phyloP scores from a whole-genome alignment of 495 filamentous ascomycete species.

The Talaromyces wortmannii region DNA sequence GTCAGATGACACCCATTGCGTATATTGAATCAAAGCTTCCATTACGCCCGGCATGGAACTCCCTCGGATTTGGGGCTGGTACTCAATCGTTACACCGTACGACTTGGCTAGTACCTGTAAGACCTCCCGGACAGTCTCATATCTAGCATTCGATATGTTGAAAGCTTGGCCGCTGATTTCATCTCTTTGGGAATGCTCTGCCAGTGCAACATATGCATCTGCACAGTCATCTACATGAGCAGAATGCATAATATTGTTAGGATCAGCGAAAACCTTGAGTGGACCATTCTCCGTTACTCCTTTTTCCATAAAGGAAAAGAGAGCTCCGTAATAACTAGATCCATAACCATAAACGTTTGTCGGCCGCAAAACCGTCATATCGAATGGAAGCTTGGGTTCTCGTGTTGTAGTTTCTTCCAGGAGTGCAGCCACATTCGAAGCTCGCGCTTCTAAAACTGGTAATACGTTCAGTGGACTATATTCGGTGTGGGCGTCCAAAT shows the following conservation, averaged over 20 bases:
- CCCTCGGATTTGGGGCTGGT: not conserved
- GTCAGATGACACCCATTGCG: slow-evolving; percentile 30
- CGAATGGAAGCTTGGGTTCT: slow-evolving; percentile 22
- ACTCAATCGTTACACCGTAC: slow-evolving; percentile 19
- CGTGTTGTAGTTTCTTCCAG: slow-evolving; percentile 5
- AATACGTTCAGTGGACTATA: slow-evolving; percentile 18
- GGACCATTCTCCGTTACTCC: slow-evolving; percentile 3
- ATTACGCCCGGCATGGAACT: not conserved
- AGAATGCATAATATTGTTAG: slow-evolving; percentile 28
- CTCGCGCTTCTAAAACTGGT: slow-evolving; percentile 2
- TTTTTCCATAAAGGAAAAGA: slow-evolving; percentile 18
- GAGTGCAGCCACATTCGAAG: slow-evolving; percentile 8
- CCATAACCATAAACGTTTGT: slow-evolving; percentile 31
- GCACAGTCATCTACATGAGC: slow-evolving; percentile 38
- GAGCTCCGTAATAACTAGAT: slow-evolving; percentile 26
- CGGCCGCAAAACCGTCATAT: slow-evolving; percentile 26
- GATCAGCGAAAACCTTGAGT: slow-evolving; percentile 17
- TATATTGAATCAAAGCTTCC: slow-evolving; percentile 19
- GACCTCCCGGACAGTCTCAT: slow-evolving; percentile 29
- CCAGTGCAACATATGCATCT: slow-evolving; percentile 33
- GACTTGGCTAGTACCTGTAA: slow-evolving; percentile 21
- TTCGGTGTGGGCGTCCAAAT: slow-evolving; percentile 27
- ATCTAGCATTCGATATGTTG: slow-evolving; percentile 28
- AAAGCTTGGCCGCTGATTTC: slow-evolving; percentile 25
- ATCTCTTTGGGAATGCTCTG: slow-evolving; percentile 11